Conservation (phyloP, 2,329 filamentous ascomycete species). For the Cytospora paraplurivora region DNA sequence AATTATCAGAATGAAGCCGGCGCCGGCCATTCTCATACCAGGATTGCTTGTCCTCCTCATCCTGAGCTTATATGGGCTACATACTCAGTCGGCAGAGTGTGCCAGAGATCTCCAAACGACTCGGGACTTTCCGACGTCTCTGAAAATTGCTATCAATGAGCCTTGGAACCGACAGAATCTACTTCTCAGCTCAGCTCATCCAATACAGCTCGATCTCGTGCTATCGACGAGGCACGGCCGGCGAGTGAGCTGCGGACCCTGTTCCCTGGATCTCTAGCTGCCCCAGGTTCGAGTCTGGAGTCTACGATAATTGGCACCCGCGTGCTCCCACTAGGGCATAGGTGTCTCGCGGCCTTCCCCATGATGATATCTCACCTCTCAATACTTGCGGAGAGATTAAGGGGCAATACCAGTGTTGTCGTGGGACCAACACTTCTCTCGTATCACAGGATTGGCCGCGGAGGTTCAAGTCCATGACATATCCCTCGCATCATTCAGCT, state of each 20-base stretch:
- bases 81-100: neutral
- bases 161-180: neutral
- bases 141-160: neutral
- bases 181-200: neutral
- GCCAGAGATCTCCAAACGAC: neutral
- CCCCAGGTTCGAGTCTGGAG: neutral
- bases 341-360: neutral
- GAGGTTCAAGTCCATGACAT: neutral
- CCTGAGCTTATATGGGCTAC: neutral
- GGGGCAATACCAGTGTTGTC: neutral
- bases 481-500: neutral
- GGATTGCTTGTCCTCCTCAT: neutral
- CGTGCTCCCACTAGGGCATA: neutral
- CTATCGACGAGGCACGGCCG: neutral
- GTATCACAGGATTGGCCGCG: neutral
- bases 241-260: neutral
- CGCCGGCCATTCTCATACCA: neutral
- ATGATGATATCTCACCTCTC: neutral
- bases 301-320: neutral
- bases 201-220: neutral
- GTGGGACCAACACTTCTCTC: neutral
- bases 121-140: neutral
- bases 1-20: neutral
- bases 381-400: neutral
- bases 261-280: neutral